Base-by-base conservation (phyloP, 192 early-diverging fungal genomes). In the Diversispora eburnea region DNA sequence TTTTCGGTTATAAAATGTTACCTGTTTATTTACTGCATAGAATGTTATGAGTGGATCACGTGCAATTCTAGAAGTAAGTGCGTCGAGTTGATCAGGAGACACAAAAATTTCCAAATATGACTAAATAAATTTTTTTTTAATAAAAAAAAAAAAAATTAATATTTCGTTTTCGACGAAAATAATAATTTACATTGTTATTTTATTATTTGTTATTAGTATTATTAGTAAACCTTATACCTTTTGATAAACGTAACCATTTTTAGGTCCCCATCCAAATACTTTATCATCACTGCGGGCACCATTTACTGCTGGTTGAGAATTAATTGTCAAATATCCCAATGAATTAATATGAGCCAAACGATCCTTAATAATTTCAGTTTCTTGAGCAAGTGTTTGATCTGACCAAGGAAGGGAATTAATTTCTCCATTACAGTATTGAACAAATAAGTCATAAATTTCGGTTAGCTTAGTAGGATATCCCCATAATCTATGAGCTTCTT, bases 71-170 rank as follows among this genome's bases (percentile, higher is more conserved):
- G 82, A 78, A 45, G 95, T 82, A 15, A 99, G 84, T n/a, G 73
- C 77, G 62, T 88, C 89, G 64, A 98, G 81, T 61, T 80, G 75
- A 4, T 79, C 83, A 8, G 89, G 85, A 1, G 90, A 84, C 33
- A 95, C 86, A 82, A 98, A 99, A 78, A 95, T 95, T 80, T 99
- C 98, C 55, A 99, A 84, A 82, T 97, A 99, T 25, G 96, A 93
- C 80, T 79, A 72, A 12, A 41, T 66, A 55, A 54, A 9, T 56
- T 13, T 4, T 55, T 19, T 45, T 2, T 10, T 60, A 54, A 2
- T 43, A 22, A 68, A 59, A 13, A 17, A 12, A 20, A 43, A 10
- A 55, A 10, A 54, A 15, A 3, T 12, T 43, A 49, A 48, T 1
- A 10, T 70, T 33, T 33, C 25, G 25, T 33, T 33, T 33, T 33